Evolutionary conservation across 768 basidiomycete species (phyloP).

Genomic region (Tulasnella sp.): DNA sequence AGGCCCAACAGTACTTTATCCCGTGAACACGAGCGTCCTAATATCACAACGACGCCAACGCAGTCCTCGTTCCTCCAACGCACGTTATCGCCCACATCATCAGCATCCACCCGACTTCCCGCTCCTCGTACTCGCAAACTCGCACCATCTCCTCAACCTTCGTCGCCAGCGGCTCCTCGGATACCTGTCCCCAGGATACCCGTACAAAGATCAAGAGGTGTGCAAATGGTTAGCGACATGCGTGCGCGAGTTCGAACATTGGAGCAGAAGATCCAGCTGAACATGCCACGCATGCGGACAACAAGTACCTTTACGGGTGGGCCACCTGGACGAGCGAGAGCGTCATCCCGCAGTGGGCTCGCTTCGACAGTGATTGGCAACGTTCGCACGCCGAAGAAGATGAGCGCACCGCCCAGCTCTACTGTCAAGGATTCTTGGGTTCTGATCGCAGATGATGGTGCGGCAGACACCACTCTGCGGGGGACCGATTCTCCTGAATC

Average conservation of each 20-base stretch:
- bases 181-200: constrained; percentile 22
- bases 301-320: neutral
- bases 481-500: constrained; percentile 1
- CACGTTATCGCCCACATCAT: constrained; percentile 32
- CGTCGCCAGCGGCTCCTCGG: constrained; percentile 27
- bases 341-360: neutral
- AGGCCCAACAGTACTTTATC: neutral
- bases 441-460: constrained; percentile 10
- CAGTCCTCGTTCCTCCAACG: constrained; percentile 43
- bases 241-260: constrained; percentile 70
- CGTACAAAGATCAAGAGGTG: constrained; percentile 63
- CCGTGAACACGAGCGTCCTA: neutral
- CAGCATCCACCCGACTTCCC: constrained; percentile 43
- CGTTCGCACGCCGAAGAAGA: constrained; percentile 2
- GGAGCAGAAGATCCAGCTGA: constrained; percentile 80
- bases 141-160: constrained; percentile 36
- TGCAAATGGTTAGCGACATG: constrained; percentile 91
- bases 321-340: neutral
- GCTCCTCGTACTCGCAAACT: constrained; percentile 43
- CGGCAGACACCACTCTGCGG: neutral
- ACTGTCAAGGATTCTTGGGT: neutral
- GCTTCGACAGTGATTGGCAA: neutral
- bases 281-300: constrained; percentile 62
- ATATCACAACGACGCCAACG: constrained; percentile 18
- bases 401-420: neutral